Percentiles rank a stretch among this genome's conserved stretches.
Evolutionary conservation across 306 rosid genomes (phyloP).

Genomic region (Begonia loranthoides): DNA sequence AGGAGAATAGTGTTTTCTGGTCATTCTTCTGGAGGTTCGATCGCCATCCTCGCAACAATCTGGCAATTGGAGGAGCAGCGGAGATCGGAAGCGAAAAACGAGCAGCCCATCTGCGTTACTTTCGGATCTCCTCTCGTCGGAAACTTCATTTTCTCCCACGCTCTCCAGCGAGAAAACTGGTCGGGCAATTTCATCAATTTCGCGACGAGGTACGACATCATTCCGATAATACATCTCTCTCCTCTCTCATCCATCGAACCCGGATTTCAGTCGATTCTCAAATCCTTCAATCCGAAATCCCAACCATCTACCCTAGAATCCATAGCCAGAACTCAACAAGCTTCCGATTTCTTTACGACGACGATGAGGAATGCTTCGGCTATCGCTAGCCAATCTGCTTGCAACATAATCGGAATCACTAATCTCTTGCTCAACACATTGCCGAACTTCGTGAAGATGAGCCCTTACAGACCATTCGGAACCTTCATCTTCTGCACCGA

Average conservation of each 20-base stretch:
- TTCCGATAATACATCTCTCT: constrained; percentile 56
- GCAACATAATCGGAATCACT: constrained; percentile 57
- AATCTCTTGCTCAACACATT: constrained; percentile 41
- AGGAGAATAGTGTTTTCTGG: constrained; percentile 57
- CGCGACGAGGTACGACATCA: constrained; percentile 43
- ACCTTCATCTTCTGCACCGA: constrained; percentile 45
- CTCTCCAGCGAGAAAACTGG: constrained; percentile 70
- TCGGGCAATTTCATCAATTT: constrained; percentile 44
- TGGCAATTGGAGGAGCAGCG: constrained; percentile 35
- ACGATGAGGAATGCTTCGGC: constrained; percentile 45
- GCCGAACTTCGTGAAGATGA: constrained; percentile 28
- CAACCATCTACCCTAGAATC: background rate
- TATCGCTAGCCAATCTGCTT: constrained; percentile 47
- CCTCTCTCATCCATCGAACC: constrained; percentile 30
- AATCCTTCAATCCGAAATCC: constrained; percentile 12
- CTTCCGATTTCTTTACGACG: constrained; percentile 15
- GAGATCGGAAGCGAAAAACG: background rate
- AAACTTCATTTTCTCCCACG: constrained; percentile 56
- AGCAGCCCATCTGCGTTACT: constrained; percentile 35
- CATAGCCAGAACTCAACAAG: background rate
- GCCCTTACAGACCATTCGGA: constrained; percentile 83
- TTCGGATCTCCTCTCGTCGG: constrained; percentile 78
- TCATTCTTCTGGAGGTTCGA: constrained; percentile 52
- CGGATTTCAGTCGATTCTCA: constrained; percentile 16
- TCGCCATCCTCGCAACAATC: constrained; percentile 49